Percentiles rank a stretch among this genome's conserved stretches.
Evolutionary conservation across 805 yeast species (phyloP).

Genomic region (Novakomyces olei): DNA sequence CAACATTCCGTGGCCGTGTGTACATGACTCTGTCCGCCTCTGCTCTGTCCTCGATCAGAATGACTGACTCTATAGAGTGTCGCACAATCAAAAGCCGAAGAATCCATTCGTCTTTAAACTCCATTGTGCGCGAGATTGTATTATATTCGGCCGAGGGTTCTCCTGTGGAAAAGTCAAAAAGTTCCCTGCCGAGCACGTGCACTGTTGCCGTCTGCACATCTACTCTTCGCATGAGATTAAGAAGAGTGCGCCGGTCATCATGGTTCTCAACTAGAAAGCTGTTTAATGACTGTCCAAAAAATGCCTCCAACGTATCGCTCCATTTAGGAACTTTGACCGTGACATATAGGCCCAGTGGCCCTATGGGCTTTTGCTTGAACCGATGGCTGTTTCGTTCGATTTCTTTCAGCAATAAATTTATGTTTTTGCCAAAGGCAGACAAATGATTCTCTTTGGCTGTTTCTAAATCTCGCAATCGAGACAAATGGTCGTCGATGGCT

Average conservation of each 20-base stretch:
- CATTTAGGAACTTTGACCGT: conserved; percentile 36
- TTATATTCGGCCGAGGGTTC: conserved; percentile 22
- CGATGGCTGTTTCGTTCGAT: conserved; percentile 18
- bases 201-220: conserved; percentile 17
- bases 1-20: conserved; percentile 20
- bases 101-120: conserved; percentile 30
- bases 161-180: conserved; percentile 29
- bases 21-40: conserved; percentile 29
- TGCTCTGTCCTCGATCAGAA: conserved; percentile 29
- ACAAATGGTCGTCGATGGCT: too few species aligned
- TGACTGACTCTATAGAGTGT: conserved; percentile 30
- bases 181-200: conserved; percentile 32
- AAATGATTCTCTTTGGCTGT: conserved; percentile 13
- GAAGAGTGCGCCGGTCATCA: conserved; percentile 28
- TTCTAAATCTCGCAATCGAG: conserved; percentile 7
- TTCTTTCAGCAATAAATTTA: conserved; percentile 22
- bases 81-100: conserved; percentile 44
- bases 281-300: conserved; percentile 27
- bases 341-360: conserved; percentile 55
- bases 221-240: conserved; percentile 7
- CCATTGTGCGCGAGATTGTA: conserved; percentile 33
- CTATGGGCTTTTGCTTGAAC: conserved; percentile 38
- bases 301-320: conserved; percentile 37
- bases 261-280: conserved; percentile 47
- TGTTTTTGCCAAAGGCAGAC: conserved; percentile 30